Evolutionary conservation across 2,329 filamentous ascomycete species (phyloP).

Genomic region (Oidium heveae): DNA sequence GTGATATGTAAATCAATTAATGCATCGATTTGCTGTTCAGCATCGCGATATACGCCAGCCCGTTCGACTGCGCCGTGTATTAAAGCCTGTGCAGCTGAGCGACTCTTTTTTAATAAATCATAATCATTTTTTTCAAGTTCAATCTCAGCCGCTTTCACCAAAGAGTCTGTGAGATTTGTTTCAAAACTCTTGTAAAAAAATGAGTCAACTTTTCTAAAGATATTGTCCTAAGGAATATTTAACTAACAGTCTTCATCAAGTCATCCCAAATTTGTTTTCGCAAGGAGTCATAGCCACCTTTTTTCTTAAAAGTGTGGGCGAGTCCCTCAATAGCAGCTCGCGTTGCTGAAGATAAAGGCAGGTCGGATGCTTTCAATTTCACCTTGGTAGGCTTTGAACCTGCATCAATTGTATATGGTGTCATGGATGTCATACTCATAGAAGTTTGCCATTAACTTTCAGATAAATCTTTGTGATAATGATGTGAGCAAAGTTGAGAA

Average conservation of each 20-base stretch:
- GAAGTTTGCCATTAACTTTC: not conserved
- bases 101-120: conserved; percentile 46
- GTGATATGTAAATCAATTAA: conserved; percentile 36
- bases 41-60: conserved; percentile 48
- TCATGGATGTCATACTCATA: conserved; percentile 5
- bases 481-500: no score
- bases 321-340: conserved; percentile 48
- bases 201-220: not conserved
- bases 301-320: conserved; percentile 66
- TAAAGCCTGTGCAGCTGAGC: conserved; percentile 46
- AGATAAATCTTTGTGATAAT: no score
- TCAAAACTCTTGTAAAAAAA: conserved; percentile 35
- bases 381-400: conserved; percentile 8
- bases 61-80: conserved; percentile 59
- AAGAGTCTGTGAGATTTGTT: conserved; percentile 34
- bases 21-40: conserved; percentile 38
- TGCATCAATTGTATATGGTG: conserved; percentile 8
- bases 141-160: conserved; percentile 43
- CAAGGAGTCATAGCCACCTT: conserved; percentile 56
- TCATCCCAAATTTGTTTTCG: conserved; percentile 56
- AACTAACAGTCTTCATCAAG: conserved; percentile 39
- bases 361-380: conserved; percentile 48
- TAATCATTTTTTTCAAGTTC: conserved; percentile 54
- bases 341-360: conserved; percentile 49
- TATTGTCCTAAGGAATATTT: not conserved